Evolutionary conservation across 1,284 basidiomycete genomes (phyloP).

Genomic region (Puccinia triticina): DNA sequence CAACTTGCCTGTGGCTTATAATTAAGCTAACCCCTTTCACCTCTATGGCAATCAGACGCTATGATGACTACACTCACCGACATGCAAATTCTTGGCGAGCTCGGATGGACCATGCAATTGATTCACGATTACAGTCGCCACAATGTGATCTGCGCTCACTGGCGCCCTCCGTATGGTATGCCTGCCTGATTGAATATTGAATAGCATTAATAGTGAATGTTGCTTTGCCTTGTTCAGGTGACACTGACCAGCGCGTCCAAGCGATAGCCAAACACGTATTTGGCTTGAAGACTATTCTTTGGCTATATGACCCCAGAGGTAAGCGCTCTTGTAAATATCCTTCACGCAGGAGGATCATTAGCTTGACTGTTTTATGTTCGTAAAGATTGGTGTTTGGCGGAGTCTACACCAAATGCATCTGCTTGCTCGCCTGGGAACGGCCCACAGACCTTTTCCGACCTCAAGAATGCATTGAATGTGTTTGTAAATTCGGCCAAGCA

Average conservation of each 20-base stretch:
- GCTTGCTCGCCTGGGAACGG: conserved; percentile 26
- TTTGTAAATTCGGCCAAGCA: conserved; percentile 61
- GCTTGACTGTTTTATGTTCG: neutral
- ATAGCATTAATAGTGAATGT: neutral
- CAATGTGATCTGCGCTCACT: conserved; percentile 11
- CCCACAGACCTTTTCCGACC: conserved; percentile 14
- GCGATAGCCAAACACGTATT: conserved; percentile 41
- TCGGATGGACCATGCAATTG: conserved; percentile 80
- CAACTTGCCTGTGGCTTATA: neutral
- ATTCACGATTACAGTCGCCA: conserved; percentile 68
- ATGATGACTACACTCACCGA: conserved; percentile 76
- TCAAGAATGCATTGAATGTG: neutral
- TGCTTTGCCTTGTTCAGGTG: conserved; percentile 9
- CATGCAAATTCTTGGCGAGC: conserved; percentile 71
- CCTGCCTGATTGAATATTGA: conserved; percentile 56
- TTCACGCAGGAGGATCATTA: neutral
- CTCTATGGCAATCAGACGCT: neutral
- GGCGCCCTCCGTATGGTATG: conserved; percentile 68
- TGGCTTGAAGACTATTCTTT: conserved; percentile 8
- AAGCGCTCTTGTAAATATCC: neutral
- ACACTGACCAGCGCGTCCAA: conserved; percentile 21
- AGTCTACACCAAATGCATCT: conserved; percentile 19
- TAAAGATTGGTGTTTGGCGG: conserved; percentile 40
- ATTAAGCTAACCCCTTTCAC: neutral
- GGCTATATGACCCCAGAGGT: conserved; percentile 19